Conservation (phyloP, 805 yeast species). For the Teunomyces lycoperdinae region DNA sequence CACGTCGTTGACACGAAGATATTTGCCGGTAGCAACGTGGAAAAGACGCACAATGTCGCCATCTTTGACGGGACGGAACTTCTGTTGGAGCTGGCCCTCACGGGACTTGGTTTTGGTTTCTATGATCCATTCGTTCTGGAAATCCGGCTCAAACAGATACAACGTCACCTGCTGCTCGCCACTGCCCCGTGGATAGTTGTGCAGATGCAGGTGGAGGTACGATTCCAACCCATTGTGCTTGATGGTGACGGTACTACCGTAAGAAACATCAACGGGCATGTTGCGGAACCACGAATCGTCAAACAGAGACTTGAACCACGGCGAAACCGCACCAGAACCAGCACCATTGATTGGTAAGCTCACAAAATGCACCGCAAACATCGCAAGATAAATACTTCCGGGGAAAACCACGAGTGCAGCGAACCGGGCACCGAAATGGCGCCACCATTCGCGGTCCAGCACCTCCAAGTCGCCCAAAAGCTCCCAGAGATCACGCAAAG, state of each 20-base stretch:
- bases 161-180: slow-evolving; percentile 78
- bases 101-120: slow-evolving; percentile 41
- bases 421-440: slow-evolving; percentile 40
- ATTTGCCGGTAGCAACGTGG: slow-evolving; percentile 66
- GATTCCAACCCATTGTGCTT: slow-evolving; percentile 71
- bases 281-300: slow-evolving; percentile 35
- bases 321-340: slow-evolving; percentile 61
- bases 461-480: slow-evolving; percentile 65
- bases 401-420: slow-evolving; percentile 54
- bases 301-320: slow-evolving; percentile 64
- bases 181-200: slow-evolving; percentile 61
- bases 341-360: slow-evolving; percentile 48
- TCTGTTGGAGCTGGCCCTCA: slow-evolving; percentile 38
- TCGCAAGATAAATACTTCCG: slow-evolving; percentile 49
- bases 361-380: slow-evolving; percentile 58
- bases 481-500: slow-evolving; percentile 58
- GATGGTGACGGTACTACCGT: slow-evolving; percentile 68
- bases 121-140: slow-evolving; percentile 71
- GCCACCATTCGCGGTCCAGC: slow-evolving; percentile 31
- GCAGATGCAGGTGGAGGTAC: slow-evolving; percentile 76
- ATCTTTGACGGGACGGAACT: slow-evolving; percentile 41
- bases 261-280: slow-evolving; percentile 63
- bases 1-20: slow-evolving; percentile 65
- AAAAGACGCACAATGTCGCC: slow-evolving; percentile 62
- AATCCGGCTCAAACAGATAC: slow-evolving; percentile 55